A percentile compares a stretch with the other conserved stretches of the same genome.
Evolutionary conservation across 1,284 basidiomycete genomes (phyloP).

Genomic region (Leccinum ponderosum): DNA sequence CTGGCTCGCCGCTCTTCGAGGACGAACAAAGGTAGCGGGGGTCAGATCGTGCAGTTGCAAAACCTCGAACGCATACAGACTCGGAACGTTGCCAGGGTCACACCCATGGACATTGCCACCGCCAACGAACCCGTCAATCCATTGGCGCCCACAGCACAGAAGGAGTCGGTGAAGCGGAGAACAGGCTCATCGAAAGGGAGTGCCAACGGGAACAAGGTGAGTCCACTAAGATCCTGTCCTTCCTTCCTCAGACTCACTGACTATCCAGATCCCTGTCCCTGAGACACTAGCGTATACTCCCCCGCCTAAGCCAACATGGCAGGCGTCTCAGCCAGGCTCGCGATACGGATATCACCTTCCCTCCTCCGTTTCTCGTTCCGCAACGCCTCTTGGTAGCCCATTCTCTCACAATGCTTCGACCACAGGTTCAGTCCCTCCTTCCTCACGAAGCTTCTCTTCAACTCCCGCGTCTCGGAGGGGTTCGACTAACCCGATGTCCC

Average conservation of each 20-base stretch:
- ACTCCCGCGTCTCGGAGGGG: too few relatives aligned
- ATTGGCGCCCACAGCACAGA: neutral
- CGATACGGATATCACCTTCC: neutral
- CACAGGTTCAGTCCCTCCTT: neutral
- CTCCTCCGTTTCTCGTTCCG: neutral
- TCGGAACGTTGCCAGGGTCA: neutral
- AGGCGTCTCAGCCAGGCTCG: neutral
- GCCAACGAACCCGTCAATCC: neutral
- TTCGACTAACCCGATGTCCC: too few relatives aligned
- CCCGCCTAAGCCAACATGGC: neutral
- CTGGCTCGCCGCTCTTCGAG: neutral
- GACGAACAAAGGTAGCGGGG: neutral
- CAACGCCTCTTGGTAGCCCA: neutral
- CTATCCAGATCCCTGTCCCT: neutral
- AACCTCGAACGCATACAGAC: neutral
- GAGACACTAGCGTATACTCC: neutral
- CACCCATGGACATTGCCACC: neutral
- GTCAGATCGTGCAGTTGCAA: neutral
- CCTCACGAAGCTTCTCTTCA: neutral
- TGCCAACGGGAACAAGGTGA: neutral
- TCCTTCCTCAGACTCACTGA: neutral
- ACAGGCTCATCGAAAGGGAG: too few relatives aligned
- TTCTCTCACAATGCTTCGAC: neutral
- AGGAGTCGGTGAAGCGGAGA: neutral
- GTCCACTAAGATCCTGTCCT: neutral